Evolutionary conservation across 2,329 filamentous ascomycete genomes (phyloP).

Genomic region (Leptographium galeiforme): DNA sequence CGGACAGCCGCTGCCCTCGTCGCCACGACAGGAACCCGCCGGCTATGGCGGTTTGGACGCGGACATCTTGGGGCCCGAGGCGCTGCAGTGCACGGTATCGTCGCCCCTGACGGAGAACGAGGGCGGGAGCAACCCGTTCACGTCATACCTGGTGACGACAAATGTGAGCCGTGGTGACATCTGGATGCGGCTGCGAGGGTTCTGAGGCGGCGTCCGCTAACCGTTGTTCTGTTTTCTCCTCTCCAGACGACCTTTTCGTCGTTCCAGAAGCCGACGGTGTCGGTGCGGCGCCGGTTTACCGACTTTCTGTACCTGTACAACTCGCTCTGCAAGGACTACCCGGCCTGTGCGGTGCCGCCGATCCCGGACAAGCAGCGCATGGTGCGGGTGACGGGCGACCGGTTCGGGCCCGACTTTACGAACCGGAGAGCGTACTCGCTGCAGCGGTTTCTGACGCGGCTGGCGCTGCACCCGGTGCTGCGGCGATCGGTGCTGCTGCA

Average conservation of each 20-base stretch:
- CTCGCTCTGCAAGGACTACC: slow-evolving; percentile 73
- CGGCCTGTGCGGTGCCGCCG: slow-evolving; percentile 83
- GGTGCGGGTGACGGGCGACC: slow-evolving; percentile 93
- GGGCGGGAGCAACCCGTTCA: slow-evolving; percentile 90
- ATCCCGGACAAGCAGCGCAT: slow-evolving; percentile 98
- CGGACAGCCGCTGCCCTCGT: slow-evolving; percentile 5
- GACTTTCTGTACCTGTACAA: slow-evolving; percentile 97
- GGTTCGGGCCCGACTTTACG: slow-evolving; percentile 89
- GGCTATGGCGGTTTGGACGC: slow-evolving; percentile 43
- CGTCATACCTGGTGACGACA: slow-evolving; percentile 89
- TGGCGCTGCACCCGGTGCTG: slow-evolving; percentile 79
- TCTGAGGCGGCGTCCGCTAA: not conserved
- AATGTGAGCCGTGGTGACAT: slow-evolving; percentile 39
- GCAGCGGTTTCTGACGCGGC: slow-evolving; percentile 75
- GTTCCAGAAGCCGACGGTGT: slow-evolving; percentile 70
- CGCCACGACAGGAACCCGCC: slow-evolving; percentile 16
- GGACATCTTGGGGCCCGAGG: slow-evolving; percentile 54
- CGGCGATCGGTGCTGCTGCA: slow-evolving; percentile 72
- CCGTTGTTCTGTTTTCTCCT: too few relatives aligned
- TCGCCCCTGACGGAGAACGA: slow-evolving; percentile 89
- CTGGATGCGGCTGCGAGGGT: not conserved
- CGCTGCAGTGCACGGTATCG: slow-evolving; percentile 70
- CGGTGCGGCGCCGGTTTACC: slow-evolving; percentile 82
- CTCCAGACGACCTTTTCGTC: slow-evolving; percentile 79
- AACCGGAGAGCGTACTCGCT: slow-evolving; percentile 77